phyloP scores from a whole-genome alignment of 2,329 filamentous ascomycete species.

The Phialocephala subalpina region DNA sequence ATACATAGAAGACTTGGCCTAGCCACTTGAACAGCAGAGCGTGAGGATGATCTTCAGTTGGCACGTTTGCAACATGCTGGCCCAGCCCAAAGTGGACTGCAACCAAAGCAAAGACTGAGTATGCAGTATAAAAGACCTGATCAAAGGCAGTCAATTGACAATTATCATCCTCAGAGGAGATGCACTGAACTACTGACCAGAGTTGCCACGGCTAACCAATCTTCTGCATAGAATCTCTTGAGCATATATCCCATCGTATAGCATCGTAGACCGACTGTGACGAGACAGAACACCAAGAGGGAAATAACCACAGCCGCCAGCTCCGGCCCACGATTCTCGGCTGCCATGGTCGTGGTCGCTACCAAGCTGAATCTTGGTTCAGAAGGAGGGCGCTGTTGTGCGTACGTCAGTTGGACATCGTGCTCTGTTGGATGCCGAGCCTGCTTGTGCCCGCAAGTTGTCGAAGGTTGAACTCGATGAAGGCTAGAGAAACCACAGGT shows the following conservation, averaged over 20 bases:
- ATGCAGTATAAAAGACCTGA: constrained; percentile 26
- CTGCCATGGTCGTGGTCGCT: constrained; percentile 1
- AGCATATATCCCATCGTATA: constrained; percentile 54
- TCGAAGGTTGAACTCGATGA: neutral
- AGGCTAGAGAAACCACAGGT: neutral
- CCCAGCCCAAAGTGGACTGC: constrained; percentile 31
- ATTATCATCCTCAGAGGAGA: neutral
- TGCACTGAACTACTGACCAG: constrained; percentile 46
- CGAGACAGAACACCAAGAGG: constrained; percentile 45
- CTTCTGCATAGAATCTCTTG: constrained; percentile 52
- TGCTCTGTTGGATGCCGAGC: neutral
- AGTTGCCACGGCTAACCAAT: constrained; percentile 55
- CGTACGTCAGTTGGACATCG: too few species aligned
- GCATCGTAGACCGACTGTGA: constrained; percentile 50
- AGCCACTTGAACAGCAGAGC: constrained; percentile 39
- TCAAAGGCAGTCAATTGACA: neutral
- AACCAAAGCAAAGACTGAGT: constrained; percentile 23
- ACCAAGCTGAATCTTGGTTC: neutral
- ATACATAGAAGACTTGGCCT: constrained; percentile 45
- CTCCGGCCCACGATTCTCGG: constrained; percentile 23
- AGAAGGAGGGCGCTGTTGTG: neutral
- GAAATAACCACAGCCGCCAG: constrained; percentile 29
- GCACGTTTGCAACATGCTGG: constrained; percentile 25
- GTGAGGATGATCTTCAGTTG: constrained; percentile 15
- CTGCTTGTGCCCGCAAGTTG: neutral